phyloP scores from a whole-genome alignment of 73 alveolate species.

The Durusdinium trenchii region DNA sequence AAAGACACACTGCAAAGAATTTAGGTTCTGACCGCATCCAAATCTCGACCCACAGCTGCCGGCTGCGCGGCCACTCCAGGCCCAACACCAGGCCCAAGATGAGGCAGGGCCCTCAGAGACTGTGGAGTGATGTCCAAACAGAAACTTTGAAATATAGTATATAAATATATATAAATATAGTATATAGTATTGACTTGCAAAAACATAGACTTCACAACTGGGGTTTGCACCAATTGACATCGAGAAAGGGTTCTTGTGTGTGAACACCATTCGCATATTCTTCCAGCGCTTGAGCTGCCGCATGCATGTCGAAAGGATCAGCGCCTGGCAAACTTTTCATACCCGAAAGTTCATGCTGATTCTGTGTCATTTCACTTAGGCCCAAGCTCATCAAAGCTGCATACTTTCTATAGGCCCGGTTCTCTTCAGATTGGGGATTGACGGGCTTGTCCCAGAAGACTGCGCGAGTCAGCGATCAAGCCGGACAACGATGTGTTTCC shows the following conservation, averaged over 20 bases:
- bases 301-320: neutral
- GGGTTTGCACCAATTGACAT: neutral
- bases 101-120: conserved; percentile 20
- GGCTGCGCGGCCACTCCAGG: neutral
- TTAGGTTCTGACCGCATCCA: neutral
- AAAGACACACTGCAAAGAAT: no score
- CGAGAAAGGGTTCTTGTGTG: neutral
- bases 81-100: neutral
- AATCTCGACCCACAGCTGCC: neutral
- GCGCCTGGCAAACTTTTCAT: no score
- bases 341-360: no score
- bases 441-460: neutral
- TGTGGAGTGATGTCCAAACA: no score
- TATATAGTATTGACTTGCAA: no score
- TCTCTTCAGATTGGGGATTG: conserved; percentile 8
- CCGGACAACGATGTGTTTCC: neutral
- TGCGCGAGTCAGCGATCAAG: neutral
- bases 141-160: no score
- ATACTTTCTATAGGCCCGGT: neutral
- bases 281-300: neutral
- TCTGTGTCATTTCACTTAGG: neutral
- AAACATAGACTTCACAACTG: no score
- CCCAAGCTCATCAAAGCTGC: neutral
- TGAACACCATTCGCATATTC: neutral
- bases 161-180: no score